Percentiles rank a stretch among this genome's conserved stretches.
Conservation (phyloP, 2,329 filamentous ascomycete genomes). For the Pseudofabraea citricarpa region DNA sequence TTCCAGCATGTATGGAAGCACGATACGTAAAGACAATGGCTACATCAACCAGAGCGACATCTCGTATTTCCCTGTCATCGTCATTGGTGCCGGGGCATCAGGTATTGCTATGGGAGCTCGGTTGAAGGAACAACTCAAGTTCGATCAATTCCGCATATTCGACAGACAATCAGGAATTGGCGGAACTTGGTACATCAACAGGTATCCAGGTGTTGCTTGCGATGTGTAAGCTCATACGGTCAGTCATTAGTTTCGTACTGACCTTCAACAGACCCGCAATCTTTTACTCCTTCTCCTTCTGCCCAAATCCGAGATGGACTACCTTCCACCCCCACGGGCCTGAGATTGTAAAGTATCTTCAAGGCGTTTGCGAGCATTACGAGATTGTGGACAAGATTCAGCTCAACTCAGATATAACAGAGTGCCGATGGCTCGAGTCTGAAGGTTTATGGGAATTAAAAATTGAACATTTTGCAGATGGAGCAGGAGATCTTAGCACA, state of each 20-base stretch:
- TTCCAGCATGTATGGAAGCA: slow-evolving; percentile 24
- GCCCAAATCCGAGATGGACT: slow-evolving; percentile 46
- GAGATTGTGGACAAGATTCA: slow-evolving; percentile 52
- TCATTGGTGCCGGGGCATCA: slow-evolving; percentile 54
- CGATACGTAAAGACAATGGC: slow-evolving; percentile 33
- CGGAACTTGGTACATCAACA: slow-evolving; percentile 54
- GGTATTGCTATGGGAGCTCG: slow-evolving; percentile 56
- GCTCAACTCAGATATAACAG: slow-evolving; percentile 50
- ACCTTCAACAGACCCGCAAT: slow-evolving; percentile 40
- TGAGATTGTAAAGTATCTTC: slow-evolving; percentile 47
- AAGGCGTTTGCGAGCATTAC: slow-evolving; percentile 47
- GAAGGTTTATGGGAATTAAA: slow-evolving; percentile 51
- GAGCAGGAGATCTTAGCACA: slow-evolving; percentile 46
- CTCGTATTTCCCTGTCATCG: slow-evolving; percentile 36
- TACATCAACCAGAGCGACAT: slow-evolving; percentile 32
- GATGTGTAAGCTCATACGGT: slow-evolving; percentile 36
- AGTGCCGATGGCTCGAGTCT: slow-evolving; percentile 45
- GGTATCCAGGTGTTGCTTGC: slow-evolving; percentile 49
- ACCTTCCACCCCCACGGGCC: slow-evolving; percentile 40
- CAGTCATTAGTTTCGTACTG: neutral
- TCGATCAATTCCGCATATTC: slow-evolving; percentile 54
- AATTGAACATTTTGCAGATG: slow-evolving; percentile 43
- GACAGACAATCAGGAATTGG: slow-evolving; percentile 52
- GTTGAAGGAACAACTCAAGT: slow-evolving; percentile 46
- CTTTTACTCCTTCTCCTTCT: slow-evolving; percentile 53